Evolutionary conservation across 192 early-diverging fungal genomes (phyloP), one percentile per base, ranked within the genome.

Genomic region (Coemansia sp.): DNA sequence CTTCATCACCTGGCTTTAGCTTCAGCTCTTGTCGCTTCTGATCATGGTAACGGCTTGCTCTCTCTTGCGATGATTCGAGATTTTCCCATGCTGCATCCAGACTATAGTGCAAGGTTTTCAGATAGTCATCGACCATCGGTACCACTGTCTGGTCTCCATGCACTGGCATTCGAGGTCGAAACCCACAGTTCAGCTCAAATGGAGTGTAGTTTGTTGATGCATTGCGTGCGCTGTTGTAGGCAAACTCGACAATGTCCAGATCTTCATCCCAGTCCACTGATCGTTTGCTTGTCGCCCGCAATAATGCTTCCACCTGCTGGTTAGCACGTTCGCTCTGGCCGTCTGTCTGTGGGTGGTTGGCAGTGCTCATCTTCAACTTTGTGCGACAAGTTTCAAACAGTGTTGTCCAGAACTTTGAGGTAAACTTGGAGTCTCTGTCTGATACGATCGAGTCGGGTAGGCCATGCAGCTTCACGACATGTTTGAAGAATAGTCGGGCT

Each of bases 161-260:
- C 13, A 58, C 40, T 42, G 55, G 33, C 34, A 57, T 57, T 8
- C 19, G 15, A 0, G 34, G 55, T 15, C 55, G 19, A 37, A 57
- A 57, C 6, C 55, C 36, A 15, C n/a, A 57, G 36, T 57, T 57
- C 13, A 57, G 33, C 37, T 57, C 55, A 38, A 57, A 57, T 14
- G 34, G 55, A 2, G 55, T 13, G 23, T 27, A 40, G 5, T 37
- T 37, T 5, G 55, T 57, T n/a, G 55, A 57, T 0, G 55, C n/a
- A 20, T 57, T 37, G 0, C 29, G 10, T 10, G 55, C 34, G 20
- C 55, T 57, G 40, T 57, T 57, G 40, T 27, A 57, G 4, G 55
- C 55, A 34, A 57, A 37, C 20, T 57, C 34, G 0, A 40, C 55
- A 7, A 25, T 40, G 22, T 29, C 30, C 1, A 57, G 25, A 7